Evolutionary conservation across 805 yeast genomes (phyloP).

Genomic region (Saccharomycopsis amapae): DNA sequence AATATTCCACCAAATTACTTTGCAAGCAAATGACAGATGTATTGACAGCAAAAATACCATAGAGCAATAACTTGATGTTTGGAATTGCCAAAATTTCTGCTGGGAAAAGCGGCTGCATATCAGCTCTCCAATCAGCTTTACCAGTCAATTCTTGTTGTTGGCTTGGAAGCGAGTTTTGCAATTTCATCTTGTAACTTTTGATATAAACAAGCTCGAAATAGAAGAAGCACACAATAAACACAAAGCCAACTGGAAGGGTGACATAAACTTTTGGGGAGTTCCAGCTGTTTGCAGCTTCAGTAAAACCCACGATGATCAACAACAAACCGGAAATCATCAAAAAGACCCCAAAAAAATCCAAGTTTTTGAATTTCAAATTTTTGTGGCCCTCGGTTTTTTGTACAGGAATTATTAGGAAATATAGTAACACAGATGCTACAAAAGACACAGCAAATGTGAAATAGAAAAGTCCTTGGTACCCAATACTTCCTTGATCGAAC

Average conservation of each 20-base stretch:
- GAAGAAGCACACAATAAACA: slow-evolving; percentile 40
- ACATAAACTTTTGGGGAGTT: slow-evolving; percentile 27
- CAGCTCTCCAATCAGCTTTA: background rate
- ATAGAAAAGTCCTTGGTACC: slow-evolving; percentile 35
- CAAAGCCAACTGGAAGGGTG: slow-evolving; percentile 53
- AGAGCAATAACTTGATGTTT: slow-evolving; percentile 25
- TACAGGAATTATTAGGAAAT: slow-evolving; percentile 29
- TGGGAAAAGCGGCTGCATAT: slow-evolving; percentile 28
- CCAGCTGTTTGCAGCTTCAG: slow-evolving; percentile 16
- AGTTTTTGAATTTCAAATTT: slow-evolving; percentile 24
- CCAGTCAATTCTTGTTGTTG: background rate
- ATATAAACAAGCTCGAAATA: slow-evolving; percentile 13
- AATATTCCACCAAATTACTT: slow-evolving; percentile 26
- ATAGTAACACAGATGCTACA: slow-evolving; percentile 30
- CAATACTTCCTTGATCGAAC: slow-evolving; percentile 31
- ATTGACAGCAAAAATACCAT: slow-evolving; percentile 24
- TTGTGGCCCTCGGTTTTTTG: slow-evolving; percentile 25
- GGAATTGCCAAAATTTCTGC: slow-evolving; percentile 25
- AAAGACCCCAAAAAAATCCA: slow-evolving; percentile 33
- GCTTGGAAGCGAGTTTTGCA: background rate
- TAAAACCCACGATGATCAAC: slow-evolving; percentile 22
- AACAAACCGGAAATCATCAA: slow-evolving; percentile 37
- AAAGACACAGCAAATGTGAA: slow-evolving; percentile 36
- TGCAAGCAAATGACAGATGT: slow-evolving; percentile 24
- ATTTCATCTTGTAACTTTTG: background rate